Conservation (phyloP, 2,329 filamentous ascomycete genomes). For the Pseudogymnoascus pannorum region DNA sequence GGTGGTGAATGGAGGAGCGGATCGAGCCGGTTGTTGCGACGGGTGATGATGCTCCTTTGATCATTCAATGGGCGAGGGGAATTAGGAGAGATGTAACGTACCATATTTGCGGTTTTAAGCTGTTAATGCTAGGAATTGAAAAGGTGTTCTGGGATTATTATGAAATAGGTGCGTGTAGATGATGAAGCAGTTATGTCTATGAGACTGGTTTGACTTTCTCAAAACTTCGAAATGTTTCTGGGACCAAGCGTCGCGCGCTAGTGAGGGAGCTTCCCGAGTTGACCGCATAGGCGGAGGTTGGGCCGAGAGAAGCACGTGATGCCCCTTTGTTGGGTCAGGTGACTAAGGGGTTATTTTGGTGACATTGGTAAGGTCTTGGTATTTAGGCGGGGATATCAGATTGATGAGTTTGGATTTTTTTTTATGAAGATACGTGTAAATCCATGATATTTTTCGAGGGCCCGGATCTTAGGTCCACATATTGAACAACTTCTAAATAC, state of each 20-base stretch:
- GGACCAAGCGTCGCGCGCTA: slow-evolving; percentile 5
- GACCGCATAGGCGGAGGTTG: neutral
- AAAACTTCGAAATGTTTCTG: slow-evolving; percentile 10
- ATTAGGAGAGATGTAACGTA: neutral
- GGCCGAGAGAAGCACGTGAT: neutral
- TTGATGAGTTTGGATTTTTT: neutral
- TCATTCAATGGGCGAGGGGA: neutral
- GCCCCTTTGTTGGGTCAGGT: neutral
- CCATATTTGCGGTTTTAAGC: slow-evolving; percentile 9
- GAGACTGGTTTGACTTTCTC: slow-evolving; percentile 4
- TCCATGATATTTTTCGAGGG: neutral
- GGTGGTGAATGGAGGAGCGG: neutral
- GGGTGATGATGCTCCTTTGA: neutral
- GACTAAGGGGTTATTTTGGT: neutral
- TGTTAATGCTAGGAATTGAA: neutral
- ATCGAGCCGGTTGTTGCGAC: neutral
- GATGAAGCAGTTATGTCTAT: neutral
- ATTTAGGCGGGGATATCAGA: too few relatives aligned
- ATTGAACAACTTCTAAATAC: neutral
- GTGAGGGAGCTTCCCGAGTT: slow-evolving; percentile 3
- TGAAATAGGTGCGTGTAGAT: neutral
- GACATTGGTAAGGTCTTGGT: neutral
- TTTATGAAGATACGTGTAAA: neutral
- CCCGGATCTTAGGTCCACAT: too few relatives aligned
- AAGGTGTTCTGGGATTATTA: too few relatives aligned